phyloP scores from a whole-genome alignment of 352 stramenopile genomes.

The Lagenidium giganteum region DNA sequence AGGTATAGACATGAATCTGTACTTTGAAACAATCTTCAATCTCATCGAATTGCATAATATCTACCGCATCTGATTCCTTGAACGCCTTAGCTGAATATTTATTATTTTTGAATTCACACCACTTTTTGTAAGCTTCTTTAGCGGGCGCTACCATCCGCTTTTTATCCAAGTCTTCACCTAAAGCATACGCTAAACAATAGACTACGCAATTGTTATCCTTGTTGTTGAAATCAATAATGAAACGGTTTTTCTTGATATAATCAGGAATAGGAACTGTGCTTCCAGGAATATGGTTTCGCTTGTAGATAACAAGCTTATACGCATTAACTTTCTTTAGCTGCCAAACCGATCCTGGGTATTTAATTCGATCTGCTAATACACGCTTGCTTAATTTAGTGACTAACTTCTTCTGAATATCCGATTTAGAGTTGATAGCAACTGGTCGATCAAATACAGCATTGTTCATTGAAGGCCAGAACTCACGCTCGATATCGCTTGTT shows the following conservation, averaged over 20 bases:
- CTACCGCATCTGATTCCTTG: constrained; percentile 7
- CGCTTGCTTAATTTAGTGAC: constrained; percentile 5
- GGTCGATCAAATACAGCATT: constrained; percentile 11
- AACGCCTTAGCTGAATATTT: neutral
- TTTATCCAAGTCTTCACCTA: neutral
- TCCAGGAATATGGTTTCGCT: constrained; percentile 13
- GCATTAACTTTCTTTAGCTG: constrained; percentile 11
- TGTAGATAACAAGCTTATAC: constrained; percentile 15
- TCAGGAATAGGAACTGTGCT: constrained; percentile 8
- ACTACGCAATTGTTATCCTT: constrained; percentile 11
- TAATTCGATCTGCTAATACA: constrained; percentile 17
- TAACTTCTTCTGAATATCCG: constrained; percentile 12
- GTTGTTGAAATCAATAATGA: constrained; percentile 19
- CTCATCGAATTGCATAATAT: constrained; percentile 17
- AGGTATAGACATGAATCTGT: constrained; percentile 11
- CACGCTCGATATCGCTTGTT: neutral
- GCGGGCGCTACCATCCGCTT: neutral
- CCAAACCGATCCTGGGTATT: constrained; percentile 12
- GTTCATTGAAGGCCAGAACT: constrained; percentile 6
- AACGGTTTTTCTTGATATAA: constrained; percentile 13
- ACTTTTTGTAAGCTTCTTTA: constrained; percentile 9
- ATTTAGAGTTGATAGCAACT: constrained; percentile 13
- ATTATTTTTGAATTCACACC: constrained; percentile 5
- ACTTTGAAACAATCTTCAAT: constrained; percentile 14
- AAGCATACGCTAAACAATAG: constrained; percentile 9